phyloP scores from a whole-genome alignment of 768 basidiomycete genomes.

The Neoboletus brunneissimus region DNA sequence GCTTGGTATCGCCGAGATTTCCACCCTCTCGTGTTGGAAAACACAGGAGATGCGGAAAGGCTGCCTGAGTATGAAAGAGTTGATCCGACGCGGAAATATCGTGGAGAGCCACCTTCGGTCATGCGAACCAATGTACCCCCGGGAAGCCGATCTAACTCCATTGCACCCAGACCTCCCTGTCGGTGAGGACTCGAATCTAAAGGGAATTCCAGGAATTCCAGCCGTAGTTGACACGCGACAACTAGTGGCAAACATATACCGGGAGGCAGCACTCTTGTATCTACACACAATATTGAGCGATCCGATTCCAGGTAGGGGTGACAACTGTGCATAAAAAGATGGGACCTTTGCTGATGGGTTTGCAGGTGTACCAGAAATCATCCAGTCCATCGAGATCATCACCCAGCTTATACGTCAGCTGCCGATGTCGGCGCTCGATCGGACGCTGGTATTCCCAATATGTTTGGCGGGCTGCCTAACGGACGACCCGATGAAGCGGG shows the following conservation, averaged over 20 bases:
- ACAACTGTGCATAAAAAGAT: background rate
- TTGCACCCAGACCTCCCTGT: constrained; percentile 41
- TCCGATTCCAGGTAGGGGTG: constrained; percentile 59
- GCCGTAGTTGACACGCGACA: constrained; percentile 10
- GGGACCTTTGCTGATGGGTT: constrained; percentile 2
- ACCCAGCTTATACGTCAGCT: constrained; percentile 53
- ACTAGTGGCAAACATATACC: constrained; percentile 55
- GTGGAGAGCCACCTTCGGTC: constrained; percentile 66
- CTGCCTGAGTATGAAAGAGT: constrained; percentile 68
- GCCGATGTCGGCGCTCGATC: constrained; percentile 58
- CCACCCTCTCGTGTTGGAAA: constrained; percentile 77
- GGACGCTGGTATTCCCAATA: constrained; percentile 68
- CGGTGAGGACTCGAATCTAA: constrained; percentile 15
- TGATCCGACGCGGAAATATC: constrained; percentile 66
- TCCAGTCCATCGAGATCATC: constrained; percentile 51
- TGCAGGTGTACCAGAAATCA: constrained; percentile 71
- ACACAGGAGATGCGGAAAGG: constrained; percentile 58
- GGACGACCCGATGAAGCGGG: constrained; percentile 56
- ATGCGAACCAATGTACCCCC: constrained; percentile 31
- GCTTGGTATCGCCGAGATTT: constrained; percentile 71
- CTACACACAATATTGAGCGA: constrained; percentile 70
- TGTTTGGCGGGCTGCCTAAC: constrained; percentile 74
- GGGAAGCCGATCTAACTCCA: constrained; percentile 34
- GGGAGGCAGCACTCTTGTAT: constrained; percentile 63
- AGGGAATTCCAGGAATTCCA: constrained; percentile 30